phyloP scores from a whole-genome alignment of 768 basidiomycete species.

The Pleurotus tuber-regium region DNA sequence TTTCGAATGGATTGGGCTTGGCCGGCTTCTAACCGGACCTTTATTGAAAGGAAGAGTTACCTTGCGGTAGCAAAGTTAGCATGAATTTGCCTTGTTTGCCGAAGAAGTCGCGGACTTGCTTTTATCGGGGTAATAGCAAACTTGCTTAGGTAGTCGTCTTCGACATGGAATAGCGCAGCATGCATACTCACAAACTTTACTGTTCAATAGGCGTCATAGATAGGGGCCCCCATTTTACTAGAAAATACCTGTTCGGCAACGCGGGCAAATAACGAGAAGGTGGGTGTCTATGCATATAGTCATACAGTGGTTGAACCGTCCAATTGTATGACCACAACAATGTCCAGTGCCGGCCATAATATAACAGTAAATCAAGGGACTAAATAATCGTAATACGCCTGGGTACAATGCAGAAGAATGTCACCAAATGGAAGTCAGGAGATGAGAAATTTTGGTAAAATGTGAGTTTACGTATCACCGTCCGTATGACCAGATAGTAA shows the following conservation, averaged over 20 bases:
- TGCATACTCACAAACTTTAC: neutral
- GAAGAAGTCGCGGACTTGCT: neutral
- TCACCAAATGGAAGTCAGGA: neutral
- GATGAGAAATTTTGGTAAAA: too few species aligned
- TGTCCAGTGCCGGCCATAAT: neutral
- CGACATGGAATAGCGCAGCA: neutral
- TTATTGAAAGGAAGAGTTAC: neutral
- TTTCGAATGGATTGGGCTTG: too few species aligned
- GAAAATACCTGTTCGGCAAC: neutral
- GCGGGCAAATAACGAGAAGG: neutral
- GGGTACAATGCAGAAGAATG: neutral
- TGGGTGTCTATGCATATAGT: too few species aligned
- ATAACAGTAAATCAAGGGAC: neutral
- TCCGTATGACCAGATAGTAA: too few species aligned
- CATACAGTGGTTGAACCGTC: too few species aligned
- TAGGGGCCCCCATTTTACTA: neutral
- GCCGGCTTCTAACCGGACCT: neutral
- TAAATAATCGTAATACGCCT: neutral
- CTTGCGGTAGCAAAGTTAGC: neutral
- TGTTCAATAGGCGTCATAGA: neutral
- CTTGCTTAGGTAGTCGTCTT: neutral
- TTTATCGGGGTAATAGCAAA: neutral
- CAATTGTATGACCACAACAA: too few species aligned
- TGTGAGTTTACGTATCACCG: too few species aligned
- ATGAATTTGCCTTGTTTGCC: constrained; percentile 5